Conservation (phyloP, 2,329 filamentous ascomycete species). For the Metarhizium brunneum region DNA sequence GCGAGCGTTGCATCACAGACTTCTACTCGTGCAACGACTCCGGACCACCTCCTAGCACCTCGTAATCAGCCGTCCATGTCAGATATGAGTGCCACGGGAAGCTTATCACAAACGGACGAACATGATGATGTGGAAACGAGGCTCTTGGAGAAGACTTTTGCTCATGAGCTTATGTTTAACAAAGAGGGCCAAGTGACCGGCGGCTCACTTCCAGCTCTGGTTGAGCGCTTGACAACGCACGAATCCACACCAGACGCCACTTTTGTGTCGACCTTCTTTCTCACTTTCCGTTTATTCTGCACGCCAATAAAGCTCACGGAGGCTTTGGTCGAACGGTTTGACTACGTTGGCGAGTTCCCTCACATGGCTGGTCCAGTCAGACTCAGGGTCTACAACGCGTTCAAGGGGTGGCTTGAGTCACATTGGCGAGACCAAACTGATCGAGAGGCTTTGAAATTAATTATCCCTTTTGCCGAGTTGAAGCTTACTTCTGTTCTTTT, state of each 20-base stretch:
- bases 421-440: conserved; percentile 87
- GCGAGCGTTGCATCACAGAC: conserved; percentile 70
- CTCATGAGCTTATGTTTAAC: conserved; percentile 85
- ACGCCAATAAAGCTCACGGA: conserved; percentile 70
- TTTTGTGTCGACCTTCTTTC: conserved; percentile 90
- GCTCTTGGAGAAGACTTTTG: conserved; percentile 84
- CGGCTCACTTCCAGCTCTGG: conserved; percentile 77
- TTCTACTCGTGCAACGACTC: conserved; percentile 83
- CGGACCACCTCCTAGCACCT: conserved; percentile 51
- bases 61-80: conserved; percentile 53
- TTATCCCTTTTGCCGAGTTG: conserved; percentile 69
- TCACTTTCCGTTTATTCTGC: conserved; percentile 91
- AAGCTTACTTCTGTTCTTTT: conserved; percentile 62
- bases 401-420: conserved; percentile 95
- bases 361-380: conserved; percentile 71
- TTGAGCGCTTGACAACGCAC: conserved; percentile 90
- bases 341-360: conserved; percentile 75
- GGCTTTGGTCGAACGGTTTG: conserved; percentile 80
- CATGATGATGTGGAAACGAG: conserved; percentile 70
- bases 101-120: conserved; percentile 62
- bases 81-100: conserved; percentile 58
- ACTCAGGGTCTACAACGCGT: conserved; percentile 86
- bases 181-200: conserved; percentile 93
- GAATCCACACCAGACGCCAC: conserved; percentile 85
- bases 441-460: conserved; percentile 62